A percentile compares a stretch with the other conserved stretches of the same genome.
Evolutionary conservation across 2,329 filamentous ascomycete genomes (phyloP).

Genomic region (Sclerotinia minor): DNA sequence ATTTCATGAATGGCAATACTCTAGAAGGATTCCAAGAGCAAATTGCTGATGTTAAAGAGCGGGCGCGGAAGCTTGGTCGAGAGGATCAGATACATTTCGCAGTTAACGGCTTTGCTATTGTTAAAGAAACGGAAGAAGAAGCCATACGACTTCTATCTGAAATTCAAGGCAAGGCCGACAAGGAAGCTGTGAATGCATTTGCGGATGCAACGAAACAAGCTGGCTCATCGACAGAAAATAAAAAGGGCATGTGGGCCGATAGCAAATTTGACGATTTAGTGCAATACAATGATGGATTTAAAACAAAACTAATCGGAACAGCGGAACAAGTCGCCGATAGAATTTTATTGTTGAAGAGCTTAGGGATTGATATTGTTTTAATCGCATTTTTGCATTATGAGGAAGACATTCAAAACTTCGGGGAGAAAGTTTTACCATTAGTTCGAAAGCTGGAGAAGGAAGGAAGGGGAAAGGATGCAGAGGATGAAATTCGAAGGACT

Average conservation of each 20-base stretch:
- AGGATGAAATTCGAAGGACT: slow-evolving; percentile 49
- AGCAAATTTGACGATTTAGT: slow-evolving; percentile 54
- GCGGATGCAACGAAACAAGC: slow-evolving; percentile 52
- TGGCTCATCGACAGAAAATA: slow-evolving; percentile 49
- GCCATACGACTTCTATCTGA: slow-evolving; percentile 51
- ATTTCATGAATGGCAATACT: slow-evolving; percentile 59
- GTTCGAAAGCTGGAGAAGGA: slow-evolving; percentile 50
- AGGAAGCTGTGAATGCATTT: slow-evolving; percentile 52
- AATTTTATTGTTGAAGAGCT: slow-evolving; percentile 50
- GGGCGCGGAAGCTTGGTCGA: slow-evolving; percentile 48
- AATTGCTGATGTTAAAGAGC: slow-evolving; percentile 51
- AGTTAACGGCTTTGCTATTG: slow-evolving; percentile 52
- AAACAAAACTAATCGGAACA: slow-evolving; percentile 55
- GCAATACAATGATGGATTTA: slow-evolving; percentile 58
- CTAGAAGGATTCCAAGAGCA: slow-evolving; percentile 53
- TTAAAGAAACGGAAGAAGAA: slow-evolving; percentile 52
- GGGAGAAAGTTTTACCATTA: slow-evolving; percentile 48
- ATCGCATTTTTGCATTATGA: slow-evolving; percentile 54
- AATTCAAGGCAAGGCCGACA: slow-evolving; percentile 55
- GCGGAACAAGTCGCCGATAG: slow-evolving; percentile 53
- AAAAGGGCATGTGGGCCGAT: slow-evolving; percentile 55
- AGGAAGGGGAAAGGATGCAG: slow-evolving; percentile 50
- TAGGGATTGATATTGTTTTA: slow-evolving; percentile 48
- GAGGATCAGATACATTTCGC: slow-evolving; percentile 51
- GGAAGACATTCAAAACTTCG: slow-evolving; percentile 53